Evolutionary conservation across 768 basidiomycete genomes (phyloP), one percentile per base, ranked within the genome.

Genomic region (Sarcomyxa edulis): DNA sequence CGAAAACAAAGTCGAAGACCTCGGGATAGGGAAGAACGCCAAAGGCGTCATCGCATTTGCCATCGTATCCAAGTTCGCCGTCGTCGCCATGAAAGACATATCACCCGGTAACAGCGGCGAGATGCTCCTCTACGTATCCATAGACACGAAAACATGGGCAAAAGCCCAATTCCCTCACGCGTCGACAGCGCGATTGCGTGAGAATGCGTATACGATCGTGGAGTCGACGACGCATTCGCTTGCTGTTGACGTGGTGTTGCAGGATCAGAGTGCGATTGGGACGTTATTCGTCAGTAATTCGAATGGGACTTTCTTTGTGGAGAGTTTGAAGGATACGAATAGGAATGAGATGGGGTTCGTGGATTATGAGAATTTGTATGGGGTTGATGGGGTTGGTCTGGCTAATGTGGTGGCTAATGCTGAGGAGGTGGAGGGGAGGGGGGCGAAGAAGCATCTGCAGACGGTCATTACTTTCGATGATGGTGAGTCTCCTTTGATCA

Each of bases 261-360:
- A 81, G 40, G 76, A 83, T 46, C 59, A 65, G 34, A 68, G 72
- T 43, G 56, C 64, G 3, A 76, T 94, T 29, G 96, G 96, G 2
- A 97, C 95, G 2, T 65, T 99, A 10, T 99, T 97, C 66, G 84
- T 95, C 39, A 88, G 84, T 62, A 96, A 97, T 60, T 90, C 87
- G 25, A 94, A 97, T 50, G 96, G 96, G 3, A 96, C 93, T 10
- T 94, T 79, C 61, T 99, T 98, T 57, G 85, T 92, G 7, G 76
- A 94, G 61, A 85, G 86, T 49, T 69, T 99, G 42, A 77, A 82
- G 61, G 83, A 95, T 53, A 98, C 96, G 4, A 98, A 98, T 57
- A 69, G 96, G 33, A 95, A 98, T 57, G 68, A 74, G 31, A 60
- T 70, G 43, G 96, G 94, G 7, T 96, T 79, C 43, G 95, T 98